Percentiles rank a stretch among this genome's conserved stretches.
Evolutionary conservation across 148 eudicot species (phyloP).

Genomic region (Dysphania ambrosioides): DNA sequence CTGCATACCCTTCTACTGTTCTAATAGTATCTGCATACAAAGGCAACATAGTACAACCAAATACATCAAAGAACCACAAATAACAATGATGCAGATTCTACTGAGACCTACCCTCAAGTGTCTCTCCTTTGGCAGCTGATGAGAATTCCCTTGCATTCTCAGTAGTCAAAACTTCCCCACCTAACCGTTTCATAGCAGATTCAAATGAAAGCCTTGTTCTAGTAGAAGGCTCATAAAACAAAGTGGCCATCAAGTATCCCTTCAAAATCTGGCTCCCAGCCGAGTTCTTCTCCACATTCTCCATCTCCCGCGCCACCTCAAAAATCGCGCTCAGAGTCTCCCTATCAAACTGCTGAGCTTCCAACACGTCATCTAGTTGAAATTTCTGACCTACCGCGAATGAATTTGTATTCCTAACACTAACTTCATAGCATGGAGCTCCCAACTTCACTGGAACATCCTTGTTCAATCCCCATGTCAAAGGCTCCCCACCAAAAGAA

Average conservation of each 20-base stretch:
- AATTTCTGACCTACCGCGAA: slow-evolving; percentile 55
- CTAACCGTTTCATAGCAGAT: slow-evolving; percentile 94
- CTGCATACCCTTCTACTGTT: slow-evolving; percentile 97
- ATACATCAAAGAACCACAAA: slow-evolving; percentile 2
- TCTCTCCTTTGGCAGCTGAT: slow-evolving; percentile 98
- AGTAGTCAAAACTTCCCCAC: slow-evolving; percentile 96
- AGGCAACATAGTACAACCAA: slow-evolving; percentile 19
- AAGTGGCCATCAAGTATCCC: slow-evolving; percentile 93
- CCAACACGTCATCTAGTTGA: slow-evolving; percentile 81
- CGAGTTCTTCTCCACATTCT: slow-evolving; percentile 71
- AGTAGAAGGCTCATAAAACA: slow-evolving; percentile 95
- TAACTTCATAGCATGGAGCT: slow-evolving; percentile 43
- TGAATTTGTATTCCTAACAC: slow-evolving; percentile 29
- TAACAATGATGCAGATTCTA: background rate
- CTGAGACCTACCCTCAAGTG: slow-evolving; percentile 68
- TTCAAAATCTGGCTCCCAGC: slow-evolving; percentile 70
- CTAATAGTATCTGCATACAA: slow-evolving; percentile 72
- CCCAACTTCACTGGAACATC: slow-evolving; percentile 23
- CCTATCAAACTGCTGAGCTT: slow-evolving; percentile 86
- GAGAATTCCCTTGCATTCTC: slow-evolving; percentile 97
- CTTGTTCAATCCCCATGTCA: slow-evolving; percentile 25
- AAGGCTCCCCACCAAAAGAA: slow-evolving; percentile 24
- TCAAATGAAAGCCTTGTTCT: slow-evolving; percentile 97
- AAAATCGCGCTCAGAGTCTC: slow-evolving; percentile 80
- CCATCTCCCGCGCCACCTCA: slow-evolving; percentile 88